Conservation (phyloP, 306 rosid genomes). For the Arachis stenosperma region DNA sequence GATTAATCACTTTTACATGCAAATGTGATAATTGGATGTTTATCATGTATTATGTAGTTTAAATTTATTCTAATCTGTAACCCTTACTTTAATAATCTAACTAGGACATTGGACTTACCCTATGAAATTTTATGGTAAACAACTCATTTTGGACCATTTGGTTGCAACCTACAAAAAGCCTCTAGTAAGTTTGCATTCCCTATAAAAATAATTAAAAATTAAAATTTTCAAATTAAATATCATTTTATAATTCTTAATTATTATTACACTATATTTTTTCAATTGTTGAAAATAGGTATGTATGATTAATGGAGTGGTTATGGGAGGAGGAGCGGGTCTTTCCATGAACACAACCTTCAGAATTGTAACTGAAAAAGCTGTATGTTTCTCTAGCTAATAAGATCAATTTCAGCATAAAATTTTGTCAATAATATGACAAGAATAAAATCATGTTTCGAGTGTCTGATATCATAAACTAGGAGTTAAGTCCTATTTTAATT, state of each 20-base stretch:
- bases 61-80: no score
- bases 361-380: constrained; percentile 41
- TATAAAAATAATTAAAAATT: background rate
- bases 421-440: no score
- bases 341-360: constrained; percentile 34
- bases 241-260: background rate
- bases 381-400: background rate
- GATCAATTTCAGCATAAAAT: no score
- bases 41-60: no score
- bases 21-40: no score
- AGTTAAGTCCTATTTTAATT: no score
- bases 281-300: constrained; percentile 27
- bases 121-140: constrained; percentile 14
- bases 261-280: background rate
- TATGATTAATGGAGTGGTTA: constrained; percentile 37
- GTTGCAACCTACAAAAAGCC: constrained; percentile 42
- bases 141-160: constrained; percentile 21
- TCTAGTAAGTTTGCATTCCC: constrained; percentile 8
- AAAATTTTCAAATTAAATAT: background rate
- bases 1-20: no score
- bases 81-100: background rate
- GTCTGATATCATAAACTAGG: no score
- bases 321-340: constrained; percentile 44
- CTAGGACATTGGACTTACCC: constrained; percentile 43
- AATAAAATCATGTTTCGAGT: no score